Base-by-base conservation (phyloP, 768 basidiomycete genomes). In the Leucogyrophana mollusca region DNA sequence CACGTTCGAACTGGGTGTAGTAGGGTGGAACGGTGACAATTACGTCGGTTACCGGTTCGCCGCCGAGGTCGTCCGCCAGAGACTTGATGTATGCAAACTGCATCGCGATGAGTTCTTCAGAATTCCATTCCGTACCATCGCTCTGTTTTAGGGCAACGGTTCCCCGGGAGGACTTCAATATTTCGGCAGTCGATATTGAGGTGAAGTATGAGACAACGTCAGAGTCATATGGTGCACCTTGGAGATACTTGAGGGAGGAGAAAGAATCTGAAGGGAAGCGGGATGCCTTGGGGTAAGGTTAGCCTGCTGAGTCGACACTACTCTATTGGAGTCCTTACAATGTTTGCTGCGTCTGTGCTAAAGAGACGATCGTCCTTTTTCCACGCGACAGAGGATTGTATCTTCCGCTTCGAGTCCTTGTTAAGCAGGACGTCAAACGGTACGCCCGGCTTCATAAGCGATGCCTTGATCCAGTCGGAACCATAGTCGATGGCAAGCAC, bases 401-500 rank as follows among this genome's bases (percentile, higher is more conserved):
- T 91, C 70, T 98, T 98, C 49, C 96, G 77, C 72, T 97, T 98
- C 22, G 94, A 96, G 64, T 97, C 95, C 64, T 90, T 90, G 72
- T 97, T 96, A 46, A 98, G 74, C 21, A 99, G 76, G 23, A 99
- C 90, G 68, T 99, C 96, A 57, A 99, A 95, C 4, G 95, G 94
- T 24, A 90, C 69, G 36, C 92, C 94, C 1, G 94, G 93, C 60
- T 93, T 94, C 77, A 97, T 87, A 47, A 98, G 72, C 4, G 94
- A 94, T 22, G 93, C 90, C 68, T 97, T 99, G 60, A 94, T 97
- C 79, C 85, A 94, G 70, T 98, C 96, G 14, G 90, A 81, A 62
- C 96, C 96, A 79, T 96, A 97, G 82, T 99, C 96, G 60, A 99
- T 90, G 16, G 94, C 94, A 39, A 99, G 80, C 10, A 98, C 79